phyloP scores from a whole-genome alignment of 2,329 filamentous ascomycete species.

The Juglanconis juglandina region DNA sequence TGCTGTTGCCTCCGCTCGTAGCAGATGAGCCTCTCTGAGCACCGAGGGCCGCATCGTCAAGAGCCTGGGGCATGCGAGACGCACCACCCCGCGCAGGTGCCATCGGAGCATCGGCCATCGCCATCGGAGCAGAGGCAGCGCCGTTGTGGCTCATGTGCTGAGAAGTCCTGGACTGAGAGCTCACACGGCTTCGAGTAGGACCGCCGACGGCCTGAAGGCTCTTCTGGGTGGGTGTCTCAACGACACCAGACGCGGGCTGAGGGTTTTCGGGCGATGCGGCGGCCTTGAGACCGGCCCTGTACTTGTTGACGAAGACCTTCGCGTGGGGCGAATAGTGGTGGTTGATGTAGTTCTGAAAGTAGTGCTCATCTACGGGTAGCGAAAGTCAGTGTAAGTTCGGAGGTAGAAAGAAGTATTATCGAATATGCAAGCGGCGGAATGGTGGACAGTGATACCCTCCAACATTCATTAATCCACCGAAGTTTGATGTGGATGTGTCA shows the following conservation, averaged over 20 bases:
- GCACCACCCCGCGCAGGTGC: not conserved
- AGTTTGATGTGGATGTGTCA: not conserved
- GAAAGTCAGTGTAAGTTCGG: not conserved
- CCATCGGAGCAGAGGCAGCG: not conserved
- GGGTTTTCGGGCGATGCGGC: not conserved
- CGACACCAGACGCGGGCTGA: not conserved
- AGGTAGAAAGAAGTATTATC: not conserved
- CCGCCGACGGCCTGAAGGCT: not conserved
- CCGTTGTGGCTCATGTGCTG: not conserved
- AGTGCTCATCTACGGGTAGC: constrained; percentile 29
- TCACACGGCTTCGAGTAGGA: not conserved
- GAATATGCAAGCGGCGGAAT: too few species aligned
- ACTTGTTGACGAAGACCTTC: not conserved
- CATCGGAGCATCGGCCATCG: not conserved
- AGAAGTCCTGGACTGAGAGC: not conserved
- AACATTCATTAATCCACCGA: too few species aligned
- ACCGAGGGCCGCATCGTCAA: not conserved
- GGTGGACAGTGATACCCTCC: too few species aligned
- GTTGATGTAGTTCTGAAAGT: constrained; percentile 27
- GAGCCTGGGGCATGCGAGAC: not conserved
- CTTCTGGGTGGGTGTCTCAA: not conserved
- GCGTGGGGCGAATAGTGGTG: constrained; percentile 23
- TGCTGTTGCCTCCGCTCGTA: not conserved
- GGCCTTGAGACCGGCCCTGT: not conserved
- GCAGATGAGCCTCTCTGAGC: not conserved